Evolutionary conservation across 306 rosid species (phyloP).

Genomic region (Vicia faba): DNA sequence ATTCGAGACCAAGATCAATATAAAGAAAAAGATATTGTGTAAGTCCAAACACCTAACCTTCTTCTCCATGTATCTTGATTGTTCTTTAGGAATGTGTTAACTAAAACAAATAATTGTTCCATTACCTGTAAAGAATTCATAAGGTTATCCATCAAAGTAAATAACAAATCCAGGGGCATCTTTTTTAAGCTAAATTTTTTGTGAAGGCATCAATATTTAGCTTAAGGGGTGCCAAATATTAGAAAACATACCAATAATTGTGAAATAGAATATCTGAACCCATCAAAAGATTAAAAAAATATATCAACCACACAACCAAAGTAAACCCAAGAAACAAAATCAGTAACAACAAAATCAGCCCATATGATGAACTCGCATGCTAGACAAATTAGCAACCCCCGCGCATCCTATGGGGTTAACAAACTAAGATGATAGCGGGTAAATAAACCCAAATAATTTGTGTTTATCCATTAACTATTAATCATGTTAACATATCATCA

Average conservation of each 20-base stretch:
- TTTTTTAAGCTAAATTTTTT: not conserved
- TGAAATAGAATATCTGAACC: not conserved
- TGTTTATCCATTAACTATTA: not conserved
- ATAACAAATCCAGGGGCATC: slow-evolving; percentile 23
- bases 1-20: slow-evolving; percentile 10
- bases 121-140: slow-evolving; percentile 62
- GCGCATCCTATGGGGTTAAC: not conserved
- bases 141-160: slow-evolving; percentile 18
- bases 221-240: not conserved
- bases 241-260: not conserved
- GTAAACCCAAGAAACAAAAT: not conserved
- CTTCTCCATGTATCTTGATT: slow-evolving; percentile 82
- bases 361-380: not conserved
- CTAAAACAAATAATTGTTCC: slow-evolving; percentile 94
- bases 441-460: not conserved
- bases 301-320: not conserved
- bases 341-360: not conserved
- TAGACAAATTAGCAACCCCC: not conserved
- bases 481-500: slow-evolving; percentile 12
- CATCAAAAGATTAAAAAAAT: not conserved
- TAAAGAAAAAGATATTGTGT: slow-evolving; percentile 67
- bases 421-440: not conserved
- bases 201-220: not conserved
- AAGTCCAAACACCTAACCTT: slow-evolving; percentile 85
- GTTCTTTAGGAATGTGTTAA: slow-evolving; percentile 85